phyloP scores from a whole-genome alignment of 139 green algal genomes.

The Micromonas commoda region DNA sequence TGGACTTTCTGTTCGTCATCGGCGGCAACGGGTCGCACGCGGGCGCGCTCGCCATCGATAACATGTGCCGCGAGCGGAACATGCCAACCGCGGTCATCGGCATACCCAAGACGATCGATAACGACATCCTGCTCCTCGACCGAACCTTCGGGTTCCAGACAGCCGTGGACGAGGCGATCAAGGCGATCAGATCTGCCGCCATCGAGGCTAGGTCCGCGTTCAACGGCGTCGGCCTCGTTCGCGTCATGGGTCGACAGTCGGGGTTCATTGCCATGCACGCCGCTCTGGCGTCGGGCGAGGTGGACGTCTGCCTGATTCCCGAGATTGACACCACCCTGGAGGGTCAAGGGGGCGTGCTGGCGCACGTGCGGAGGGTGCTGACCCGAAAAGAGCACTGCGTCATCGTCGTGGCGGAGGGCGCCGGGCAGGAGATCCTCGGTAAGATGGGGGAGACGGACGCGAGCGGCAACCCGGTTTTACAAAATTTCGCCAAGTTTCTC shows the following conservation, averaged over 20 bases:
- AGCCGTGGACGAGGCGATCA: slow-evolving; percentile 91
- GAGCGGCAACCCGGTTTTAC: slow-evolving; percentile 43
- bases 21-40: slow-evolving; percentile 82
- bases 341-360: slow-evolving; percentile 71
- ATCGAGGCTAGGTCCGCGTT: slow-evolving; percentile 77
- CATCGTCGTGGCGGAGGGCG: slow-evolving; percentile 81
- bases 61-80: slow-evolving; percentile 19
- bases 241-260: slow-evolving; percentile 92
- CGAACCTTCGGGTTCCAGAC: slow-evolving; percentile 79
- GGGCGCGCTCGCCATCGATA: slow-evolving; percentile 49
- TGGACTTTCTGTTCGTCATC: slow-evolving; percentile 95
- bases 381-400: slow-evolving; percentile 58
- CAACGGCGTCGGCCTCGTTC: slow-evolving; percentile 88
- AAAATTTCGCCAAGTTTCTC: slow-evolving; percentile 74
- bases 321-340: slow-evolving; percentile 73
- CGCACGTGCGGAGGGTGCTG: slow-evolving; percentile 70
- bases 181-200: slow-evolving; percentile 83
- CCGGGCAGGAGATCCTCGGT: slow-evolving; percentile 49
- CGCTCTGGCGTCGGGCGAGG: slow-evolving; percentile 69
- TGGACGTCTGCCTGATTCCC: slow-evolving; percentile 86
- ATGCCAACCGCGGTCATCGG: slow-evolving; percentile 46
- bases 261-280: slow-evolving; percentile 97
- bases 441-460: slow-evolving; percentile 37
- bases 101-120: slow-evolving; percentile 98
- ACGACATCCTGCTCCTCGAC: slow-evolving; percentile 86